Conservation (phyloP, 306 rosid genomes). For the Trifolium repens region DNA sequence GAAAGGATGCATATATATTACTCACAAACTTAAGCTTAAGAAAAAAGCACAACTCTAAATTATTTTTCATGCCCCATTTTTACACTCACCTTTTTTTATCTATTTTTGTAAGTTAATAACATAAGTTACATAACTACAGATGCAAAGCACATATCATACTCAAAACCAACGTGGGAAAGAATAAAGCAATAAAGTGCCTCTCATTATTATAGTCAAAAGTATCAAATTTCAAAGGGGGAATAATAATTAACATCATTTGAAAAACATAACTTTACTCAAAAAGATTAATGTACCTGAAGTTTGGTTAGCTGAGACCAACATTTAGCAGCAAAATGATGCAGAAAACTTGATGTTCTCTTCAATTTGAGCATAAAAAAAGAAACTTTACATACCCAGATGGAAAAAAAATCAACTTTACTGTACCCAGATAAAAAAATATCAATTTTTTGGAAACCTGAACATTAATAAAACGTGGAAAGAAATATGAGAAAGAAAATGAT, state of each 20-base stretch:
- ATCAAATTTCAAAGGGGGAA: constrained; percentile 18
- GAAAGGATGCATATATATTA: constrained; percentile 8
- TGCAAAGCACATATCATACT: constrained; percentile 33
- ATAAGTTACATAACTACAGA: constrained; percentile 1
- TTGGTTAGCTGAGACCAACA: background rate
- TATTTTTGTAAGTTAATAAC: background rate
- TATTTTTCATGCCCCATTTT: constrained; percentile 3
- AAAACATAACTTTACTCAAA: background rate
- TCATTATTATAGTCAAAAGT: constrained; percentile 22
- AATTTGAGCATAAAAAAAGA: background rate
- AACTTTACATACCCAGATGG: constrained; percentile 16
- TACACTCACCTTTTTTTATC: background rate
- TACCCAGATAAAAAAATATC: background rate
- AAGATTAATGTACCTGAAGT: constrained; percentile 2
- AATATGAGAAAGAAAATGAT: background rate
- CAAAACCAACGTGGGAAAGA: constrained; percentile 28
- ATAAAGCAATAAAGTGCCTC: constrained; percentile 23
- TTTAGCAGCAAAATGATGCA: background rate
- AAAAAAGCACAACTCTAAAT: background rate
- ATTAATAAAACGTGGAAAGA: constrained; percentile 1
- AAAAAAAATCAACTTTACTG: background rate
- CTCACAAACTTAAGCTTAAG: background rate
- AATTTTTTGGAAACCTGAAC: background rate
- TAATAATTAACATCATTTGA: constrained; percentile 5
- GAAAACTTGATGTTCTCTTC: background rate